A percentile compares a stretch with the other conserved stretches of the same genome.
Evolutionary conservation across 306 rosid species (phyloP).

Genomic region (Cicer pinnatifidum): DNA sequence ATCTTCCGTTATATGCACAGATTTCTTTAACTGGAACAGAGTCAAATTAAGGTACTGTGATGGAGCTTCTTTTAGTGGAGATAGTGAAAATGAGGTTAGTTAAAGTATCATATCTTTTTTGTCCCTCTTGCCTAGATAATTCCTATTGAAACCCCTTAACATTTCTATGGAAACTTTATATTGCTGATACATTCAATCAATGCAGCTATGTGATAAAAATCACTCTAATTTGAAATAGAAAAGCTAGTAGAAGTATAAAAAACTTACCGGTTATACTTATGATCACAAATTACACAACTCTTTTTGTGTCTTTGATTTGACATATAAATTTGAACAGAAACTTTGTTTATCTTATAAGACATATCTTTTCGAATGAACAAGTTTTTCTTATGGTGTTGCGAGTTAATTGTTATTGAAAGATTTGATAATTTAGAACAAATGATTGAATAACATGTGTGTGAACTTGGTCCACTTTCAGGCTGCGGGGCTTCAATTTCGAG

Average conservation of each 20-base stretch:
- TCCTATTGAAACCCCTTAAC: not conserved
- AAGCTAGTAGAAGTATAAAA: too few species aligned
- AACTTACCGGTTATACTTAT: too few species aligned
- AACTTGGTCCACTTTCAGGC: conserved; percentile 52
- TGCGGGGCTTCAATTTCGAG: conserved; percentile 78
- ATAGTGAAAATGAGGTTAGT: conserved; percentile 68
- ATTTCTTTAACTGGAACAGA: conserved; percentile 92
- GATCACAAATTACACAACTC: too few species aligned
- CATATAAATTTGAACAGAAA: not conserved
- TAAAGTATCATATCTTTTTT: conserved; percentile 12
- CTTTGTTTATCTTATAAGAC: too few species aligned
- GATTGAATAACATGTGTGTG: conserved; percentile 19
- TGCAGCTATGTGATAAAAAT: too few species aligned
- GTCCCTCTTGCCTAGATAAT: not conserved
- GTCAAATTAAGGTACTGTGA: conserved; percentile 89
- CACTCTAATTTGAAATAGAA: too few species aligned
- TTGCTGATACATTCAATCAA: not conserved
- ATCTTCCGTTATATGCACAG: conserved; percentile 49
- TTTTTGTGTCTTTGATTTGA: not conserved
- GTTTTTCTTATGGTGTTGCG: not conserved
- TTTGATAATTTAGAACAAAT: conserved; percentile 18
- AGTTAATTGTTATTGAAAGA: conserved; percentile 28
- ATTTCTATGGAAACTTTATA: conserved; percentile 28
- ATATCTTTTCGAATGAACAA: conserved; percentile 20
- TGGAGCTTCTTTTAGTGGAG: conserved; percentile 89